These are phyloP conservation scores for Xanthoconium purpureum DNA, from an alignment of 768 basidiomycete species.

Conservation along the genomic window DNA sequence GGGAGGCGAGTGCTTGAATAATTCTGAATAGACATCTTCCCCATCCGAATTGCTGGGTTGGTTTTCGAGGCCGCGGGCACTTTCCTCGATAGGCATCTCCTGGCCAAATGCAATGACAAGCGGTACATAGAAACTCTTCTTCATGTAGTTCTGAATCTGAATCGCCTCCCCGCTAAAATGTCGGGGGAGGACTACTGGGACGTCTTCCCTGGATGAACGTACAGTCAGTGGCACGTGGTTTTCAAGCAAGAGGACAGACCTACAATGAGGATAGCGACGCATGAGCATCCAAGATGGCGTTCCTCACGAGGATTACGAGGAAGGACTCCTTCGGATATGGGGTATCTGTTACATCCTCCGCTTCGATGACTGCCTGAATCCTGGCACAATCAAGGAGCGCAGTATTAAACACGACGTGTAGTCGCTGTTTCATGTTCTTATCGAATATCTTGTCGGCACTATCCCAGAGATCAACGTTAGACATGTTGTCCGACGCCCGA, in stretches of 20 bases:
- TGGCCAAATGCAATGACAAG: slow-evolving; percentile 1
- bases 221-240: not conserved
- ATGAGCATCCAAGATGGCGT: not conserved
- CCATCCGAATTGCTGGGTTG: not conserved
- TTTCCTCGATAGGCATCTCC: not conserved
- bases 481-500: not conserved
- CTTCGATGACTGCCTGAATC: slow-evolving; percentile 1
- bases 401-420: not conserved
- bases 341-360: not conserved
- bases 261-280: not conserved
- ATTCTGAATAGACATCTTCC: not conserved
- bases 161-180: slow-evolving; percentile 4
- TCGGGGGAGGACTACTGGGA: slow-evolving; percentile 4
- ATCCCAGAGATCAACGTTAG: not conserved
- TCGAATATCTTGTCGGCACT: not conserved
- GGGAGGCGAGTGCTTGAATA: not conserved
- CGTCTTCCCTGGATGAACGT: slow-evolving; percentile 2
- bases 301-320: slow-evolving; percentile 4
- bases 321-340: slow-evolving; percentile 7
- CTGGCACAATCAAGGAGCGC: slow-evolving; percentile 5
- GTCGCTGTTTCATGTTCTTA: not conserved
- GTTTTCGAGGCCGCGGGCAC: not conserved
- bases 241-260: not conserved
- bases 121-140: not conserved
- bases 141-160: slow-evolving; percentile 2